Evolutionary conservation across 176 grass and related monocot species (phyloP).

Genomic region (Chrysopogon serrulatus): DNA sequence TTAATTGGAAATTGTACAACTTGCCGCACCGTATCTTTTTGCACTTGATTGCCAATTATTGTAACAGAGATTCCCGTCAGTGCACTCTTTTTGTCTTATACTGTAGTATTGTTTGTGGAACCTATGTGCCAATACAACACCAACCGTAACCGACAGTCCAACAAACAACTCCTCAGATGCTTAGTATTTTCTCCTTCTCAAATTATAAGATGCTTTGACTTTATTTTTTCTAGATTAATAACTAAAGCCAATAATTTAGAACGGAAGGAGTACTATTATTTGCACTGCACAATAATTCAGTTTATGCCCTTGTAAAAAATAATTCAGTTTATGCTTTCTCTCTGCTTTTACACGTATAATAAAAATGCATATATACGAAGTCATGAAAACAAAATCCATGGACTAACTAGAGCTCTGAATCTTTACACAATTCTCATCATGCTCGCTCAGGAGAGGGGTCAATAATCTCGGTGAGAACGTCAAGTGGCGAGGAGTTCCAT

Average conservation of each 20-base stretch:
- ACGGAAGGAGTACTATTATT: not conserved
- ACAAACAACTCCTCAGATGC: not conserved
- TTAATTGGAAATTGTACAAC: not conserved
- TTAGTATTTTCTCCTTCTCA: too few species aligned
- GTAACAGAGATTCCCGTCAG: not conserved
- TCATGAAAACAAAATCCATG: not conserved
- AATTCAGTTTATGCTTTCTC: too few species aligned
- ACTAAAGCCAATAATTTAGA: too few species aligned
- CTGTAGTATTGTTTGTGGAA: not conserved
- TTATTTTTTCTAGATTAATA: too few species aligned
- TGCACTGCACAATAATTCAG: not conserved
- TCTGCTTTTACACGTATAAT: not conserved
- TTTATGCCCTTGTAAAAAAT: too few species aligned
- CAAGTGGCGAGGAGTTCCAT: slow-evolving; percentile 35
- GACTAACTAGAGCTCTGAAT: not conserved
- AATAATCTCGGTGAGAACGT: slow-evolving; percentile 39
- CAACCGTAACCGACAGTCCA: not conserved
- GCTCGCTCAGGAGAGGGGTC: slow-evolving; percentile 3
- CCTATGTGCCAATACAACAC: not conserved
- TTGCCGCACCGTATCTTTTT: not conserved
- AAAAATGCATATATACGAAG: not conserved
- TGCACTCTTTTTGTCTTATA: not conserved
- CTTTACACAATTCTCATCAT: not conserved
- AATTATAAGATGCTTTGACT: too few species aligned
- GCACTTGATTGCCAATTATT: not conserved